A percentile compares a stretch with the other conserved stretches of the same genome.
Conservation (phyloP, 1,284 basidiomycete species). For the Ceratobasidium sp. region DNA sequence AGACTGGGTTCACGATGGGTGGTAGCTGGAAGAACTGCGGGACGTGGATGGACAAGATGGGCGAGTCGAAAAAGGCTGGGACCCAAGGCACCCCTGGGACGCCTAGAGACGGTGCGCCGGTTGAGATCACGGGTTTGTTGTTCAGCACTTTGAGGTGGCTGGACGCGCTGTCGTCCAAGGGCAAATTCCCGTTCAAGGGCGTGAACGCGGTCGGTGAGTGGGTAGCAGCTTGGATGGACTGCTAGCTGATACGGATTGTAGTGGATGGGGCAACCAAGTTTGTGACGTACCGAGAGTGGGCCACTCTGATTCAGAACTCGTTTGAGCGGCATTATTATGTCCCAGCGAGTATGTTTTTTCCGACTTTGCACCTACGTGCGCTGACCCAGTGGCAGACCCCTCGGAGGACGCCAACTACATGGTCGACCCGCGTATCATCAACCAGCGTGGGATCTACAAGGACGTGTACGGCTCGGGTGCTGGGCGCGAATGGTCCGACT, state of each 20-base stretch:
- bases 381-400: conserved; percentile 64
- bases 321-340: conserved; percentile 95
- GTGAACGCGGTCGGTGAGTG: conserved; percentile 81
- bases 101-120: conserved; percentile 92
- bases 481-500: conserved; percentile 94
- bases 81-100: conserved; percentile 96
- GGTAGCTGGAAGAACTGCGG: conserved; percentile 88
- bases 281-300: conserved; percentile 93
- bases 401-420: conserved; percentile 77
- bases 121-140: conserved; percentile 94
- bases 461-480: conserved; percentile 92
- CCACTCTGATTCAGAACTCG: conserved; percentile 80
- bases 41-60: conserved; percentile 99
- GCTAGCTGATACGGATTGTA: conserved; percentile 53
- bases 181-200: conserved; percentile 90
- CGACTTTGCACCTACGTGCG: background rate
- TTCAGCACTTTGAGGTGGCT: conserved; percentile 96
- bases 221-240: background rate
- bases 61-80: conserved; percentile 88
- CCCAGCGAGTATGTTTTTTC: conserved; percentile 68
- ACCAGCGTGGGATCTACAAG: conserved; percentile 97
- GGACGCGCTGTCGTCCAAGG: conserved; percentile 69
- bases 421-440: conserved; percentile 77
- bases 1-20: conserved; percentile 88
- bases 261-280: conserved; percentile 77